Base-by-base conservation (phyloP, 108 stramenopile species). In the Tribonema minus region DNA sequence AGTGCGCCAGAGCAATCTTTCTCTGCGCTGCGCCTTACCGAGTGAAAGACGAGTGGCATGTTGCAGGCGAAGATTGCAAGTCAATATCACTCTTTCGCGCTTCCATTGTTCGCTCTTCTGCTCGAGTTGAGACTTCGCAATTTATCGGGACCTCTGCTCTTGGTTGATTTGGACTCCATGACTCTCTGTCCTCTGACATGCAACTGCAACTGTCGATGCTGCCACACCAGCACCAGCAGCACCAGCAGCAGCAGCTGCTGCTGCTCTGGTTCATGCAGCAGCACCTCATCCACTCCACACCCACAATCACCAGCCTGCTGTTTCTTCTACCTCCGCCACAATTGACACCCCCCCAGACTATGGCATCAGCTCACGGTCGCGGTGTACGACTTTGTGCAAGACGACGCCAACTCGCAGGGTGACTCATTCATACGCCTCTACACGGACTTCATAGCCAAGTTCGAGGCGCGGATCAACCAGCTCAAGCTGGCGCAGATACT, bases 361-460 rank as follows among this genome's bases (percentile, higher is more conserved):
- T 98, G 94, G 94, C 96, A 98, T 86, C 94, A 98, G 87, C 87
- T 96, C 68, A 95, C 96, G 4, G 70, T 92, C 71, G 65, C 65
- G 6, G 37, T 93, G 88, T 64, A 71, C 27, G 77, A 90, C 39
- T 90, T 94, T 85, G 76, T 92, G 15, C 80, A 76, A 37, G 54
- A 82, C 41, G 67, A 82, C 64, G 75, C 72, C 34, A 88, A 82
- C 39, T 85, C 67, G n/a, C 88, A 89, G 72, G 84, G 92, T 15
- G 89, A 89, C 39, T 71, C 81, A 41, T 78, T 87, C 9, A 58
- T 40, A 32, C 72, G 70, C 33, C 76, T 90, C 2, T 88, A 78
- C 70, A 68, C 86, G 60, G 35, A 88, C 35, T 88, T 91, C 65
- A 29, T 90, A 7, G 23, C 39, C 9, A 80, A 82, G 25, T 82